Percentiles rank a stretch among this genome's conserved stretches.
Conservation (phyloP, 2,329 filamentous ascomycete genomes). For the Cyclaneusma minus region DNA sequence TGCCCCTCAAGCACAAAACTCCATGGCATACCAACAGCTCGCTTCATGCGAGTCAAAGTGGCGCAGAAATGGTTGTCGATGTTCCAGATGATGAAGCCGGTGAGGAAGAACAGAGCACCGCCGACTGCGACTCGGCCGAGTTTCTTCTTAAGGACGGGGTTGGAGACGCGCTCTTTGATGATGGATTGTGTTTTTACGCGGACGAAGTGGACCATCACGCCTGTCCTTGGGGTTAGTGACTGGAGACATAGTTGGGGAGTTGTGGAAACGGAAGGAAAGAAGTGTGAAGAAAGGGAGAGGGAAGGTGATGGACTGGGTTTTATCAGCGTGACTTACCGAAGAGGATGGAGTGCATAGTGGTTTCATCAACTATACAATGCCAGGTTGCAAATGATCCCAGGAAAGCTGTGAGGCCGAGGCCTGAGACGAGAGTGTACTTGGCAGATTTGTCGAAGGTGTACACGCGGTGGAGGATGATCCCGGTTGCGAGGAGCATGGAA, state of each 20-base stretch:
- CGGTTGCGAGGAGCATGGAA: constrained; percentile 39
- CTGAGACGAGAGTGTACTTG: constrained; percentile 22
- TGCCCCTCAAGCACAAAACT: constrained; percentile 41
- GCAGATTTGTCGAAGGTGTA: constrained; percentile 27
- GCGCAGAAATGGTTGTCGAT: constrained; percentile 37
- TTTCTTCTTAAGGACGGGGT: constrained; percentile 10
- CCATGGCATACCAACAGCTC: constrained; percentile 33
- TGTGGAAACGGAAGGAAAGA: neutral
- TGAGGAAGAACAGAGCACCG: constrained; percentile 19
- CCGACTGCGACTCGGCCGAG: constrained; percentile 11
- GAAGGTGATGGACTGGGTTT: too few species aligned
- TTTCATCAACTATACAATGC: constrained; percentile 15
- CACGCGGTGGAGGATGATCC: constrained; percentile 33
- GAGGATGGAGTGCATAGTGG: constrained; percentile 11
- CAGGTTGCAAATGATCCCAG: constrained; percentile 25
- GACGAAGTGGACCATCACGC: constrained; percentile 11
- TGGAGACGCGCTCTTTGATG: constrained; percentile 11
- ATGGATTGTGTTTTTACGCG: constrained; percentile 13
- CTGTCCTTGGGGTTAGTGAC: constrained; percentile 2
- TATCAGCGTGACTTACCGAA: constrained; percentile 10
- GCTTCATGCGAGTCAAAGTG: constrained; percentile 28
- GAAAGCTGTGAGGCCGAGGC: constrained; percentile 24
- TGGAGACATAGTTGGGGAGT: neutral
- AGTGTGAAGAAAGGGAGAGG: too few species aligned
- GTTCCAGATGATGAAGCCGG: constrained; percentile 38